A percentile compares a stretch with the other conserved stretches of the same genome.
Conservation (phyloP, 768 basidiomycete species). For the Tulasnella sp. region DNA sequence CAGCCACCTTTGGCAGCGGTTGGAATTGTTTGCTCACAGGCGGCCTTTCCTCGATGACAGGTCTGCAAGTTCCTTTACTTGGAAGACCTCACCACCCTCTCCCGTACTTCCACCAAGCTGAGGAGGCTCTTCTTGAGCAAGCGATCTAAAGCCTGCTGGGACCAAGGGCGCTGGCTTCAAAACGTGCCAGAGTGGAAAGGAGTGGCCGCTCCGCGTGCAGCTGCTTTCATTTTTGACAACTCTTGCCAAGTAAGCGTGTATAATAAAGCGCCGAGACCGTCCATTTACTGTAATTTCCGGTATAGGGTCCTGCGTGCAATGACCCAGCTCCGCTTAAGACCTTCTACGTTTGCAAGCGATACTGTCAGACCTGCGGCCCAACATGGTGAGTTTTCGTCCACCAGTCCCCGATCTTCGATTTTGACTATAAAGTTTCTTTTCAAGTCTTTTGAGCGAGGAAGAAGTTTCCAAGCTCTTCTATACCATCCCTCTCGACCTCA, state of each 20-base stretch:
- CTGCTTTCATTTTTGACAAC: neutral
- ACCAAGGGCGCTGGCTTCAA: neutral
- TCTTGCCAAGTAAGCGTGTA: neutral
- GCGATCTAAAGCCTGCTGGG: neutral
- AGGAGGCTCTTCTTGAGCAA: neutral
- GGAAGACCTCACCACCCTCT: neutral
- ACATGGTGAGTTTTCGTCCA: neutral
- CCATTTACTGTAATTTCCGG: neutral
- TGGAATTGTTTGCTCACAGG: neutral
- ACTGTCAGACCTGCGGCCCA: neutral
- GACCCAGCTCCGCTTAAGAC: neutral
- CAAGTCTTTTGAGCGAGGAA: neutral
- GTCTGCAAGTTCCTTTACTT: neutral
- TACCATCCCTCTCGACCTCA: neutral
- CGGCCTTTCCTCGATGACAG: neutral
- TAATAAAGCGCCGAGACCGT: neutral
- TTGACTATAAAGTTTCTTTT: neutral
- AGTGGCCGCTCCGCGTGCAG: neutral
- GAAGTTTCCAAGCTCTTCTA: neutral
- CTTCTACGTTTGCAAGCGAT: constrained; percentile 7
- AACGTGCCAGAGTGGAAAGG: neutral
- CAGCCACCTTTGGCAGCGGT: neutral
- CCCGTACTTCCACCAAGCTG: neutral
- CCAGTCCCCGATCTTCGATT: too few relatives aligned
- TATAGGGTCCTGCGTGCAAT: neutral